Base-by-base conservation (phyloP, 805 yeast genomes). In the Pichia deserticola region DNA sequence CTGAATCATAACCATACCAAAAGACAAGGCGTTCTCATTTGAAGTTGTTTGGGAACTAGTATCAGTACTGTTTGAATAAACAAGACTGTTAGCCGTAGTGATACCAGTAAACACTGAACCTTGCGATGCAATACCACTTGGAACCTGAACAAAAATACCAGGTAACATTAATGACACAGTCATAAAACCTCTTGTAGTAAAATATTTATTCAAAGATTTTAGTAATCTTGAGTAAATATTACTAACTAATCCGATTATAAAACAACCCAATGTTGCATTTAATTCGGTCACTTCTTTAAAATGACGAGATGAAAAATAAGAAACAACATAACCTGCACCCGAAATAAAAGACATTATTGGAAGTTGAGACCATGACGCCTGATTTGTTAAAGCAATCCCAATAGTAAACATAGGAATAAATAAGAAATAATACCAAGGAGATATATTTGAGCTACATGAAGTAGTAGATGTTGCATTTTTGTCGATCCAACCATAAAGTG, bases 151-250 rank as follows among this genome's bases (percentile, higher is more conserved):
- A 61, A 92, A 90, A 42, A 92, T 88, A 0, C 92, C 98, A 0
- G 98, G 98, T 49, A 92, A 68, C 96, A 92, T 92, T 7, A 96
- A 93, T 28, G 95, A 84, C 29, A 90, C 95, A 0, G 98, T 97
- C 70, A 92, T 79, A 32, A 62, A 60, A 7, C 65, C 60, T 33
- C 56, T 56, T 5, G 51, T 39, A 10, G 56, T 52, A 13, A 63
- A 54, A n/a, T 53, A 53, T 44, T 57, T 57, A 44, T 57, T 58
- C 38, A 62, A 48, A 2, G 96, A 96, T 62, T 84, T 86, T 59
- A 90, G 84, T 10, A 90, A 62, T 61, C 98, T 78, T 0, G 96
- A 87, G 65, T 92, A 92, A 47, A 88, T 69, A 61, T 92, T 92
- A 40, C 96, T 96, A 61, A 88, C 64, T 25, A 92, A 71, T 3